Conservation (phyloP, 305 asterid species). For the Plantago lanceolata region DNA sequence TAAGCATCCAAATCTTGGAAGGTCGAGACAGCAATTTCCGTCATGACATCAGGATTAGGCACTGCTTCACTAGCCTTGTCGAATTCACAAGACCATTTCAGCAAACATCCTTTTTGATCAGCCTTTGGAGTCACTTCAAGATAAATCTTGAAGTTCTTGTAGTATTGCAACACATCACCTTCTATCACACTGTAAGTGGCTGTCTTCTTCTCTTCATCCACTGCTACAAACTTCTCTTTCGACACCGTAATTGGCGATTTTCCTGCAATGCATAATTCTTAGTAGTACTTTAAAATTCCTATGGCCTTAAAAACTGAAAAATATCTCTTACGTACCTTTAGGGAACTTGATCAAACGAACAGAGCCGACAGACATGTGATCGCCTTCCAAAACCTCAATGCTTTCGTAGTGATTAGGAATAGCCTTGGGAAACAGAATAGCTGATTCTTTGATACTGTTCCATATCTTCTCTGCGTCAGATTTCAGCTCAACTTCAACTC, state of each 20-base stretch:
- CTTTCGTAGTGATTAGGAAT: conserved; percentile 42
- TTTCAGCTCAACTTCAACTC: conserved; percentile 18
- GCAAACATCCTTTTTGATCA: conserved; percentile 28
- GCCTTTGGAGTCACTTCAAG: conserved; percentile 29
- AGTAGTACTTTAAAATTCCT: not conserved
- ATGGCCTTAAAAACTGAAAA: not conserved
- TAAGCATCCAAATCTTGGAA: conserved; percentile 45
- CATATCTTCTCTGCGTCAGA: conserved; percentile 20
- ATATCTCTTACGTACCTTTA: conserved; percentile 29
- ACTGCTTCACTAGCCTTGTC: conserved; percentile 39
- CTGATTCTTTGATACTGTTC: conserved; percentile 27
- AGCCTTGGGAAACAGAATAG: conserved; percentile 39
- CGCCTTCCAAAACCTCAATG: conserved; percentile 47
- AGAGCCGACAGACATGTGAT: conserved; percentile 39
- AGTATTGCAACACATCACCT: conserved; percentile 40
- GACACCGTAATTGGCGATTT: conserved; percentile 16
- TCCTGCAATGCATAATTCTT: conserved; percentile 21
- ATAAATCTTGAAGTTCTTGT: conserved; percentile 36
- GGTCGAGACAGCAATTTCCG: conserved; percentile 35
- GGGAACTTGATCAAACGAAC: conserved; percentile 34
- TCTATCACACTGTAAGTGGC: conserved; percentile 31
- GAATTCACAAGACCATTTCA: conserved; percentile 39
- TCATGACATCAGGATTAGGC: conserved; percentile 36
- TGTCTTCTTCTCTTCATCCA: conserved; percentile 38
- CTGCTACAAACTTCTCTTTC: conserved; percentile 41